Base-by-base conservation (phyloP, 2,329 filamentous ascomycete species). In the Chaetomiaceae sp. region DNA sequence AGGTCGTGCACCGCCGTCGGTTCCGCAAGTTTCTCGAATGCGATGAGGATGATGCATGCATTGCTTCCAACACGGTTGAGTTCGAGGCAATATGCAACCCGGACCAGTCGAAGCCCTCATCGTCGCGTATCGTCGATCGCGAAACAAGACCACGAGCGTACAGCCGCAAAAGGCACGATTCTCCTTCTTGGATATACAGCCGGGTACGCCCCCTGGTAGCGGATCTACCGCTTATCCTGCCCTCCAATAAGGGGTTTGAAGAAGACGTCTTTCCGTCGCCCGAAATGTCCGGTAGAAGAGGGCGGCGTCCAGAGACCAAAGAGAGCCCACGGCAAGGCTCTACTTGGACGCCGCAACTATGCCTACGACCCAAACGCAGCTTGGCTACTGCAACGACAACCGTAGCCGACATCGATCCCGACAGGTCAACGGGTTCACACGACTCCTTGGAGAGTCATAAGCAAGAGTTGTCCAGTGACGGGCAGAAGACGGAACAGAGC, bases 1-100 rank as follows among this genome's bases (percentile, higher is more conserved):
- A 71, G 13, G 66, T 68, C 30, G 67, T 71, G 40, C 61, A 65
- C 8, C 68, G 66, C 34, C 68, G 62, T 32, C 49, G 37, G 20
- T 56, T 59, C 44, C 40, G 53, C 27, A 67, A 58, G 34, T 67
- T 69, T 55, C 67, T 70, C 50, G 62, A 62, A 36, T 61, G 56
- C 49, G 61, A 66, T 18, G 59, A 65, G 41, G 49, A 41, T 27
- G 29, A 50, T 16, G 7, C 21, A 13, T 27, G 34, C 8, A 13
- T 40, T 10, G 23, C 20, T 34, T 34, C 34, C 14, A 23, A 13
- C 11, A 40, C 27, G 2, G 16, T 16, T n/a, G 45, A 40, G 10
- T 44, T n/a, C n/a, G 33, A 33, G 10, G 27, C 18, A 4, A 20
- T 27, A 2, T 2, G 13, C 33, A 36, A 16, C 13, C 4, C 20